Conservation (phyloP, 208 protist genomes). For the Leishmania major region DNA sequence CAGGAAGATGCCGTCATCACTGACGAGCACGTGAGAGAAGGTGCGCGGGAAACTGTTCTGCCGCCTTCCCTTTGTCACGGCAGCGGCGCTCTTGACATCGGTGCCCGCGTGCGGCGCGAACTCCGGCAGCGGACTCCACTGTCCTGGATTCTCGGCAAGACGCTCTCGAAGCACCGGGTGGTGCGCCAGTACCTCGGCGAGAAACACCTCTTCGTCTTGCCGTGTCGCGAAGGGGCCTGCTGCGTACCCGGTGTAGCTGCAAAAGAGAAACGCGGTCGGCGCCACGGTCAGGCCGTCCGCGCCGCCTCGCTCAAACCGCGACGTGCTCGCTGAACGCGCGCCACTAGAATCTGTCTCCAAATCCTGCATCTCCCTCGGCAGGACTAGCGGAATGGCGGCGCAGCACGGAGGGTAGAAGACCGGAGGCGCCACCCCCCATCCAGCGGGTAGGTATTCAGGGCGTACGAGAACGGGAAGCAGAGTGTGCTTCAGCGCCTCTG, state of each 20-base stretch:
- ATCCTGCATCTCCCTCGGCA: constrained; percentile 28
- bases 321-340: not conserved
- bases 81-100: not conserved
- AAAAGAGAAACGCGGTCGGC: constrained; percentile 18
- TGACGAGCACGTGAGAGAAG: constrained; percentile 19
- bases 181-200: constrained; percentile 16
- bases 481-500: not conserved
- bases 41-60: not conserved
- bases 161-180: constrained; percentile 21
- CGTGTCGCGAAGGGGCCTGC: not conserved
- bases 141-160: not conserved
- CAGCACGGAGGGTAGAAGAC: constrained; percentile 51
- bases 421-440: constrained; percentile 46
- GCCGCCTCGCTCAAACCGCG: not conserved
- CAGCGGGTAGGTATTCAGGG: constrained; percentile 25
- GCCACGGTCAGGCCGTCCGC: not conserved
- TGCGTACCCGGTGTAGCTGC: constrained; percentile 19
- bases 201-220: constrained; percentile 1
- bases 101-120: not conserved
- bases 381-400: constrained; percentile 46
- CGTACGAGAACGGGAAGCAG: constrained; percentile 33
- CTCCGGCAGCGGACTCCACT: constrained; percentile 10
- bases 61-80: not conserved
- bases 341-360: not conserved
- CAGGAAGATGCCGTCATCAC: constrained; percentile 16